Conservation (phyloP, 345 rosid species). For the Corchorus capsularis region DNA sequence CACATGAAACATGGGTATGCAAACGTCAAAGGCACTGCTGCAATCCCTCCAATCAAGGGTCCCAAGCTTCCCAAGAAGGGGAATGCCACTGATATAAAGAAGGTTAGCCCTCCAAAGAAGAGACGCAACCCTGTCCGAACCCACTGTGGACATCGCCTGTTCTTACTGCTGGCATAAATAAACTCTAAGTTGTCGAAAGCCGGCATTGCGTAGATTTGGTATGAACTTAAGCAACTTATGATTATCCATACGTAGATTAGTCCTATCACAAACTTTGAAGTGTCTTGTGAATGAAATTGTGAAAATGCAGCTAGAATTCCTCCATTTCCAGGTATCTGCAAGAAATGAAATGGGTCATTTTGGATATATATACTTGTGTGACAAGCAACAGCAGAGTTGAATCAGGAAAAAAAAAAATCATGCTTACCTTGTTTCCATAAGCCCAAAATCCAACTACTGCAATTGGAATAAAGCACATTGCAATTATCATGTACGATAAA, state of each 20-base stretch:
- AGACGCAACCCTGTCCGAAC: conserved; percentile 33
- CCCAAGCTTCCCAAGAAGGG: conserved; percentile 50
- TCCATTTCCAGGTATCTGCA: conserved; percentile 32
- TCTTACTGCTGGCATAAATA: conserved; percentile 24
- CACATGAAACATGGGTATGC: conserved; percentile 67
- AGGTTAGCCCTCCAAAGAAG: conserved; percentile 45
- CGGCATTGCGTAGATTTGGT: conserved; percentile 60
- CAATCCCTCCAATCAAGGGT: conserved; percentile 47
- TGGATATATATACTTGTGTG: no score
- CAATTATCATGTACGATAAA: conserved; percentile 40
- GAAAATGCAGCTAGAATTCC: conserved; percentile 40
- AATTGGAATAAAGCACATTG: conserved; percentile 24
- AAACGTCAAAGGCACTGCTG: conserved; percentile 39
- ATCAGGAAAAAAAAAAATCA: neutral
- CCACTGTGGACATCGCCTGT: conserved; percentile 26
- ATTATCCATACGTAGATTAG: conserved; percentile 30
- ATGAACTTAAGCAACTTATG: conserved; percentile 38
- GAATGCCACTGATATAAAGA: conserved; percentile 43
- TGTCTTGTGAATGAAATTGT: conserved; percentile 24
- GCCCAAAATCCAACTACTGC: conserved; percentile 61
- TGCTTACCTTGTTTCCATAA: conserved; percentile 45
- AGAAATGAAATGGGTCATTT: neutral
- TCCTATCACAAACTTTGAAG: conserved; percentile 29
- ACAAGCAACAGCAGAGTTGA: neutral
- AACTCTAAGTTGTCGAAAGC: conserved; percentile 56